Base-by-base conservation (phyloP, 768 basidiomycete genomes). In the Aureoboletus auriporus region DNA sequence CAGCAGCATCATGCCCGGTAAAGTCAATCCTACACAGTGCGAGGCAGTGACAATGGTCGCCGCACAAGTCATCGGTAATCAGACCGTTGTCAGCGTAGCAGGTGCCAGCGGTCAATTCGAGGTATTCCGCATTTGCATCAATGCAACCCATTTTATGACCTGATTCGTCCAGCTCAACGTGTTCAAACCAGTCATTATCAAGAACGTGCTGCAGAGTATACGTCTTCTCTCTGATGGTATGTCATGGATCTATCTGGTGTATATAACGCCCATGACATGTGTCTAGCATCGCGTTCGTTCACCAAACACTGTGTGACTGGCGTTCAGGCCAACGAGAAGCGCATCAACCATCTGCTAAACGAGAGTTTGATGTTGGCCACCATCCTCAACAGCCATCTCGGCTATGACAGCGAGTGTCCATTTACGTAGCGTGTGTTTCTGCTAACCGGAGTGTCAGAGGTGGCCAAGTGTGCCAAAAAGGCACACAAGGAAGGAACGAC, bases 1-100 rank as follows among this genome's bases (percentile, higher is more conserved):
- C 40, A 94, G 92, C 62, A 95, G 92, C 50, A 98, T 99, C 72
- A 99, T 99, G 96, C 96, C 94, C 7, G 96, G 96, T 52, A 98
- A 99, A 74, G 96, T 99, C 50, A 99, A 99, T 72, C 96, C 96
- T 10, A 99, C 96, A 5, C 96, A 99, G 66, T 98, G 96, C 59
- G 96, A 99, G 71, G 96, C 96, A 8, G 69, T 98, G 52, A 98
- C 96, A 9, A 98, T 98, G 96, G 93, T 98, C 20, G 91, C 93
- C 36, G 93, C 95, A 0, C 96, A 98, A 68, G 95, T 98, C 5
- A 95, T 98, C 70, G 96, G 96, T 36, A 99, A 98, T 72, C 89
- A 98, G 69, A 93, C 93, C 10, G 70, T 86, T 39, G 90, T 98
- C 65, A 89, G 86, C 59, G 74, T 99, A 55, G 94, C 93, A 31